These are phyloP conservation scores for Neonectria sp. DNA, from an alignment of 2,329 filamentous ascomycete genomes.

Conservation along the genomic window DNA sequence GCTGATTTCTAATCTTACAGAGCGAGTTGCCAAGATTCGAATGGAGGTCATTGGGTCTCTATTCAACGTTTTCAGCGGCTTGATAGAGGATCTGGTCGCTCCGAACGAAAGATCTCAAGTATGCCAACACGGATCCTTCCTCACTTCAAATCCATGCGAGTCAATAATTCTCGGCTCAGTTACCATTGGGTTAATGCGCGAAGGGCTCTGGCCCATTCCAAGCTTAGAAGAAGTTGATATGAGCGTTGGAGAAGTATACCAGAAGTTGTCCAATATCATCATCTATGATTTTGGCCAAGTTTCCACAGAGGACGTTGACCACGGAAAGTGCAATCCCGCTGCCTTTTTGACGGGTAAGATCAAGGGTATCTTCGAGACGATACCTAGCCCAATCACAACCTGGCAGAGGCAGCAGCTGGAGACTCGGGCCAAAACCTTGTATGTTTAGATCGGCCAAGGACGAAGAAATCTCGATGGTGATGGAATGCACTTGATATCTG, in stretches of 20 bases:
- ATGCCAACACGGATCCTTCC: not conserved
- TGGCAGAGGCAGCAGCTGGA: not conserved
- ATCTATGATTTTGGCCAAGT: not conserved
- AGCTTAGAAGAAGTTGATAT: not conserved
- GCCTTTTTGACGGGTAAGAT: not conserved
- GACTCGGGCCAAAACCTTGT: not conserved
- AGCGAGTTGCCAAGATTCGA: not conserved
- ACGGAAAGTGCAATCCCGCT: not conserved
- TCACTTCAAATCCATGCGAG: not conserved
- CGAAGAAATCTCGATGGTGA: not conserved
- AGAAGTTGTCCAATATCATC: not conserved
- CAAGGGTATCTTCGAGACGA: not conserved
- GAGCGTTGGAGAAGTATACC: not conserved
- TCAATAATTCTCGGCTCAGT: not conserved
- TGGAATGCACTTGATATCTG: not conserved
- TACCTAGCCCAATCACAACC: not conserved
- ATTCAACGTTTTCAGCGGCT: not conserved
- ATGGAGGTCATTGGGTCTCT: not conserved
- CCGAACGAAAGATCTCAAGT: not conserved
- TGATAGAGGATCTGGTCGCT: not conserved
- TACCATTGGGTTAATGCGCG: not conserved
- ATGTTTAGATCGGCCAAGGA: not conserved
- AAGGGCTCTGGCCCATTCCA: not conserved
- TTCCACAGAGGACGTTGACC: not conserved
- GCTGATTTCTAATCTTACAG: not conserved